Evolutionary conservation across 805 yeast genomes (phyloP).

Genomic region (Hanseniaspora taiwanica): DNA sequence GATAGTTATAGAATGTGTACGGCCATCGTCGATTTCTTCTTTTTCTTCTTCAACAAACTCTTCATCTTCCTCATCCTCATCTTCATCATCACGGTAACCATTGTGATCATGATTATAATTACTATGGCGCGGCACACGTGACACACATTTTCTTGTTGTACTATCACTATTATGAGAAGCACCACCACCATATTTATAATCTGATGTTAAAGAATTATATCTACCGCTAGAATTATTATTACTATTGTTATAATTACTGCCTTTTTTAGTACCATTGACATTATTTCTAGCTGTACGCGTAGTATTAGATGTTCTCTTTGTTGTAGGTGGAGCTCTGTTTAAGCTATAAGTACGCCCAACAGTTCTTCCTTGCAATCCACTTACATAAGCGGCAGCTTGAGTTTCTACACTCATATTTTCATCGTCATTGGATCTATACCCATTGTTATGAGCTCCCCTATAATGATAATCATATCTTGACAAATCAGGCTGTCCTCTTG

Average conservation of each 20-base stretch:
- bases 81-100: not conserved
- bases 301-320: not conserved
- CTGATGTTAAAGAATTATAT: constrained; percentile 1
- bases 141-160: not conserved
- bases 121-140: no score
- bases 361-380: not conserved
- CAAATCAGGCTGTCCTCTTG: constrained; percentile 5
- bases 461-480: constrained; percentile 7
- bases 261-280: not conserved
- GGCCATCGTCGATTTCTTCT: constrained; percentile 21
- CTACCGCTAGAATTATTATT: not conserved
- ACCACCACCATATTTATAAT: not conserved
- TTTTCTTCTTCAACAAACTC: not conserved
- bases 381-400: not conserved
- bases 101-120: no score
- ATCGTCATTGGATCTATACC: constrained; percentile 3
- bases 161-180: not conserved
- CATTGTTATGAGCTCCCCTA: constrained; percentile 4
- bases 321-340: not conserved
- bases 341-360: not conserved
- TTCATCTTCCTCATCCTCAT: not conserved
- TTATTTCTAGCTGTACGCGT: not conserved
- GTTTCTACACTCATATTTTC: not conserved
- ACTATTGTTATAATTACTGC: not conserved
- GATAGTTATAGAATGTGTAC: constrained; percentile 42